These are phyloP conservation scores for Carnegiea gigantea DNA, from an alignment of 179 eudicot species.

Conservation along the genomic window DNA sequence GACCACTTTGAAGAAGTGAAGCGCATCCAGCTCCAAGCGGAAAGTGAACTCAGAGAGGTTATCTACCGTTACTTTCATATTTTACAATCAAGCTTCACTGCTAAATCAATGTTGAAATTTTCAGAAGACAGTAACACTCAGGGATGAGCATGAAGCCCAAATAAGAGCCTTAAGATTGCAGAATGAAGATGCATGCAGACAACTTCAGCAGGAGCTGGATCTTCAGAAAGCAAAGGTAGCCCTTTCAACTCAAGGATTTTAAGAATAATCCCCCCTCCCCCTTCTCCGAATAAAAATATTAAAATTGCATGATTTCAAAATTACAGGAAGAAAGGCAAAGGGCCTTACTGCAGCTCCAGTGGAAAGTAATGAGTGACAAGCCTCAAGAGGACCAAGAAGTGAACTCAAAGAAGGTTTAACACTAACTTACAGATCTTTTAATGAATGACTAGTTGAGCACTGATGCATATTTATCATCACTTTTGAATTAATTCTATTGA, in stretches of 20 bases:
- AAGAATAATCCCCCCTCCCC: neutral
- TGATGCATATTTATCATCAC: neutral
- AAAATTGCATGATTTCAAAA: slow-evolving; percentile 14
- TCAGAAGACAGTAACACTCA: slow-evolving; percentile 61
- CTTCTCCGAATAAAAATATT: neutral
- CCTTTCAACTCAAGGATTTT: slow-evolving; percentile 15
- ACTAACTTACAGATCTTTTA: slow-evolving; percentile 1
- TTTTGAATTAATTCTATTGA: neutral
- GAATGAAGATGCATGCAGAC: slow-evolving; percentile 72
- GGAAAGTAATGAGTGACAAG: slow-evolving; percentile 91
- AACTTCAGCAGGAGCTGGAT: slow-evolving; percentile 87
- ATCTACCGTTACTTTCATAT: slow-evolving; percentile 1
- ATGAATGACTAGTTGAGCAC: neutral
- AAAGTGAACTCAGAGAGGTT: slow-evolving; percentile 83
- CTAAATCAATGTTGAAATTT: slow-evolving; percentile 16
- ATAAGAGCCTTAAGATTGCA: slow-evolving; percentile 66
- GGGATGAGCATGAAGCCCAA: slow-evolving; percentile 81
- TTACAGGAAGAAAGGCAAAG: slow-evolving; percentile 94
- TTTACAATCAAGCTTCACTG: slow-evolving; percentile 6
- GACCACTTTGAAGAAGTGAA: slow-evolving; percentile 67
- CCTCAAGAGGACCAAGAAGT: slow-evolving; percentile 94
- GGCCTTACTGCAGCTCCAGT: slow-evolving; percentile 82
- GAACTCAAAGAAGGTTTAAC: slow-evolving; percentile 70
- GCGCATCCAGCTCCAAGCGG: slow-evolving; percentile 58
- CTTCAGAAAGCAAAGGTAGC: slow-evolving; percentile 75